phyloP scores from a whole-genome alignment of 2,329 filamentous ascomycete genomes.

The Emericellopsis cladophorae region DNA sequence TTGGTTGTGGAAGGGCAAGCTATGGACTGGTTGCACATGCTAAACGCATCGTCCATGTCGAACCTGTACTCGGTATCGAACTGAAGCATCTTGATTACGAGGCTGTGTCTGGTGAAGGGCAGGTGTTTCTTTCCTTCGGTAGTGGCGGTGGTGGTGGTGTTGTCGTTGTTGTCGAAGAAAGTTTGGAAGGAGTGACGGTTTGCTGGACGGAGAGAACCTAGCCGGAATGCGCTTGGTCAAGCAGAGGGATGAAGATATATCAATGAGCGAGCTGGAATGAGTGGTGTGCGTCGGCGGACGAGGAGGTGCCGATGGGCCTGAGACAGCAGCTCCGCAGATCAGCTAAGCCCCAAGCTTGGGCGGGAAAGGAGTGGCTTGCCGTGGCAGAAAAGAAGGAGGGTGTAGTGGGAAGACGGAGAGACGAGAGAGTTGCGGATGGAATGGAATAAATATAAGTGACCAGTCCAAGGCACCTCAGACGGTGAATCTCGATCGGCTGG shows the following conservation, averaged over 20 bases:
- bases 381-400: constrained; percentile 9
- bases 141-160: neutral
- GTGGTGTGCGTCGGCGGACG: constrained; percentile 9
- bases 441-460: constrained; percentile 12
- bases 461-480: constrained; percentile 2
- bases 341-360: constrained; percentile 8
- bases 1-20: constrained; percentile 19
- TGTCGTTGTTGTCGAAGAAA: constrained; percentile 4
- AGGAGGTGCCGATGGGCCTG: constrained; percentile 14
- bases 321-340: constrained; percentile 23
- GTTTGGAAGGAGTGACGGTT: neutral
- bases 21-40: constrained; percentile 21
- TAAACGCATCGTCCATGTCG: constrained; percentile 26
- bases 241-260: constrained; percentile 26
- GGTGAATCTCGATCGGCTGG: constrained; percentile 12
- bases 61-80: constrained; percentile 24
- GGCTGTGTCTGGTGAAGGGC: neutral
- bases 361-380: neutral
- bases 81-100: constrained; percentile 16
- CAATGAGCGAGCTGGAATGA: constrained; percentile 20
- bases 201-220: constrained; percentile 8
- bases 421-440: constrained; percentile 20
- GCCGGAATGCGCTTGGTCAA: constrained; percentile 18
- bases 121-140: neutral
- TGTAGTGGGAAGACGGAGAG: constrained; percentile 19